Conservation (phyloP, 441 rosid species). For the Metrosideros polymorpha region DNA sequence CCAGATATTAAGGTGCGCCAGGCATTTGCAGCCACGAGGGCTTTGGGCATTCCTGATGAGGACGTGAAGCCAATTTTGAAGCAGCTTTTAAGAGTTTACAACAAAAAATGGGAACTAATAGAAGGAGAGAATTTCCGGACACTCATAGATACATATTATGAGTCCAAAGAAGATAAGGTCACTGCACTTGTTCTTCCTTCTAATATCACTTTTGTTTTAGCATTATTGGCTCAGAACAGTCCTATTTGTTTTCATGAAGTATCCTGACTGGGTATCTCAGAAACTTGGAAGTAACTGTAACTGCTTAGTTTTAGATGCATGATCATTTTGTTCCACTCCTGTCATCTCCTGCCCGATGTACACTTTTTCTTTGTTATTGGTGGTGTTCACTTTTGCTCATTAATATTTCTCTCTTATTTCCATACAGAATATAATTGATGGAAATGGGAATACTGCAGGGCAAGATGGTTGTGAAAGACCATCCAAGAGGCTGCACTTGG, state of each 20-base stretch:
- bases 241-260: neutral
- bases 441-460: neutral
- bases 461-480: slow-evolving; percentile 12
- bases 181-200: neutral
- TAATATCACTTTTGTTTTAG: neutral
- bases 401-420: neutral
- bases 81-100: slow-evolving; percentile 26
- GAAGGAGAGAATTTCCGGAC: slow-evolving; percentile 49
- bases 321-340: neutral
- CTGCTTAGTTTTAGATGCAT: neutral
- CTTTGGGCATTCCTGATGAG: slow-evolving; percentile 28
- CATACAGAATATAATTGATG: slow-evolving; percentile 1
- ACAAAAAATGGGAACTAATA: slow-evolving; percentile 44
- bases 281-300: neutral
- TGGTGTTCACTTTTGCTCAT: neutral
- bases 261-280: neutral
- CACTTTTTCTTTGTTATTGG: neutral
- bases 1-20: slow-evolving; percentile 13
- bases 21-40: slow-evolving; percentile 41
- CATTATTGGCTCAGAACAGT: neutral
- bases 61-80: slow-evolving; percentile 38
- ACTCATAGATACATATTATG: slow-evolving; percentile 47
- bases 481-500: slow-evolving; percentile 15
- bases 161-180: slow-evolving; percentile 29
- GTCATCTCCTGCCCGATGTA: neutral